Base-by-base conservation (phyloP, 495 filamentous ascomycete species). In the Beverwykella pulmonaria region DNA sequence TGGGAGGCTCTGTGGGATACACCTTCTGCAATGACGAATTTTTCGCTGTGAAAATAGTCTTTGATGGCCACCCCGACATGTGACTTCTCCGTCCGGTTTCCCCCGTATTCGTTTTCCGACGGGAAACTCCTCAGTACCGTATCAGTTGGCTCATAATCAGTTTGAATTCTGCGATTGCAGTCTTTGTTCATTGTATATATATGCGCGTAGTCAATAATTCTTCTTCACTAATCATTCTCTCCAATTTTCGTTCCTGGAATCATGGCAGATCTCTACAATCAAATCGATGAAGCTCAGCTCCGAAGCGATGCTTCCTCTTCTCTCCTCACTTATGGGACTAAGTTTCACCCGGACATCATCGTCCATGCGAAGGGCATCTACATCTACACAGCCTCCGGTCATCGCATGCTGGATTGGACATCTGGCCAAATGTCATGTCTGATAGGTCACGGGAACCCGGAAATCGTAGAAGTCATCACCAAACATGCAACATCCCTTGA, bases 341-440 rank as follows among this genome's bases (percentile, higher is more conserved):
- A 65, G 17, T 71, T 80, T n/a, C 72, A 74, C 50, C 70, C 71
- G 29, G 65, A 72, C 8, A 65, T 72, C 29, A 70, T 72, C 19
- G 61, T 52, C n/a, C 25, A 32, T 17, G 59, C 67, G 17, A 26
- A 66, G 17, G 67, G 67, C 7, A 44, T 62, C 25, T 67, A 70
- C 29, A 63, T 72, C 32, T 66, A 70, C 53, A 67, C 61, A 14
- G 56, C 60, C 14, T 59, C 61, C 26, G 69, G 71, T 26, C 75
- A 75, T 12, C 72, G 71, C 23, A 81, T 85, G 61, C 53, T 69
- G 12, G 67, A 69, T 41, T 69, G 44, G 53, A 85, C 83, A 0
- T 84, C 83, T 0, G 84, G 83, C 29, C 83, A 85, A 56, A 83
- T 84, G 81, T 80, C 79, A 19, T 85, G 79, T 23, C 74, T 86